A percentile compares a stretch with the other conserved stretches of the same genome.
Evolutionary conservation across 305 asterid genomes (phyloP).

Genomic region (Stenogyne calaminthoides): DNA sequence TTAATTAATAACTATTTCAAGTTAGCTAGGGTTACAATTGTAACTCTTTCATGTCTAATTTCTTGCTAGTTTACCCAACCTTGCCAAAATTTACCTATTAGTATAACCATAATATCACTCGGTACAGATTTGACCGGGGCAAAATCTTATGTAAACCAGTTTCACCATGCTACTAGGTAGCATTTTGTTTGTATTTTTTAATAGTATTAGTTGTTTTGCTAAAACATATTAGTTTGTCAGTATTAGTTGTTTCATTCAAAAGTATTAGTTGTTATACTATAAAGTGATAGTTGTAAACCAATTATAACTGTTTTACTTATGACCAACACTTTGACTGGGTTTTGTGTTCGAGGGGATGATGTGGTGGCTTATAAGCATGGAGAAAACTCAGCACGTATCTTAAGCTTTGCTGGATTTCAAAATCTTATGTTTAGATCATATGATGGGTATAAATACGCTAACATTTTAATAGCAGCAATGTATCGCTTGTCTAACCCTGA

Average conservation of each 20-base stretch:
- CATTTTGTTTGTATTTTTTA: too few relatives aligned
- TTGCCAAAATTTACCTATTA: neutral
- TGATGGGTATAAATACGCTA: slow-evolving; percentile 48
- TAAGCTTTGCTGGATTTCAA: slow-evolving; percentile 60
- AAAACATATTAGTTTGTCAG: too few relatives aligned
- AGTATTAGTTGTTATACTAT: too few relatives aligned
- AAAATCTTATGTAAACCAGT: too few relatives aligned
- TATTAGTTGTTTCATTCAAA: too few relatives aligned
- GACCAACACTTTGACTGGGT: neutral
- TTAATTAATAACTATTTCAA: neutral
- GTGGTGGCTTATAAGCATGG: slow-evolving; percentile 64
- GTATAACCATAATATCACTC: neutral
- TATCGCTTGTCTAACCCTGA: neutral
- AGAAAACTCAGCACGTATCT: slow-evolving; percentile 52
- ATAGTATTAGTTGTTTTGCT: too few relatives aligned
- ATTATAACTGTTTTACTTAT: too few relatives aligned
- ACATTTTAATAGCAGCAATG: neutral
- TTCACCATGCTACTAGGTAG: too few relatives aligned
- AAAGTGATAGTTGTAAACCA: too few relatives aligned
- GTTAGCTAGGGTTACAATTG: slow-evolving; percentile 47
- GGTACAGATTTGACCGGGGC: neutral
- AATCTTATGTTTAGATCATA: slow-evolving; percentile 59
- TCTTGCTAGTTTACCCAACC: neutral
- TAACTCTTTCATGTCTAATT: slow-evolving; percentile 49
- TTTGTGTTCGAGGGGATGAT: slow-evolving; percentile 66